phyloP scores from a whole-genome alignment of 495 filamentous ascomycete species.

The Daldinia loculata region DNA sequence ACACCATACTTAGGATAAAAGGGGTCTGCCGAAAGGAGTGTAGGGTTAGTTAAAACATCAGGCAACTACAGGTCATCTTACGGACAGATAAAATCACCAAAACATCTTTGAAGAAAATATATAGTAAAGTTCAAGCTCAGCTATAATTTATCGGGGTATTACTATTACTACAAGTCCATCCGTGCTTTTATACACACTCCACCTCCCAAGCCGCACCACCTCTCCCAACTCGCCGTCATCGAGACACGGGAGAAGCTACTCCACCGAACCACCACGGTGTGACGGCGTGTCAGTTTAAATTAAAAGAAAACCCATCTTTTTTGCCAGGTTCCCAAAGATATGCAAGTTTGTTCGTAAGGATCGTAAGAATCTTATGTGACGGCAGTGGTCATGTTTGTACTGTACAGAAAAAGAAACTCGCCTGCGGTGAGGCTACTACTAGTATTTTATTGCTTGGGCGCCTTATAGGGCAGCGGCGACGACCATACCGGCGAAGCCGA shows the following conservation, averaged over 20 bases:
- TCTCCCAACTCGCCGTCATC: conserved; percentile 5
- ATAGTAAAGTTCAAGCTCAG: conserved; percentile 36
- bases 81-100: neutral
- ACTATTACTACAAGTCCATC: conserved; percentile 47
- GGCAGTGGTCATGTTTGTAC: conserved; percentile 35
- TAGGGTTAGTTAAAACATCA: too few relatives aligned
- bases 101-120: neutral
- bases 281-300: conserved; percentile 2
- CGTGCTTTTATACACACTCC: conserved; percentile 32
- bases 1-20: too few relatives aligned
- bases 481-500: conserved; percentile 36
- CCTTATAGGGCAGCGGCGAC: conserved; percentile 51
- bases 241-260: conserved; percentile 3
- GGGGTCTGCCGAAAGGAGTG: too few relatives aligned
- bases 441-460: neutral
- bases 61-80: neutral
- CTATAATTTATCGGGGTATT: conserved; percentile 42
- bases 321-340: conserved; percentile 36
- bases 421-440: conserved; percentile 15
- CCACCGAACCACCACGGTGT: conserved; percentile 18
- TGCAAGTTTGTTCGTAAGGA: conserved; percentile 51
- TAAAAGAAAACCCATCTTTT: conserved; percentile 28
- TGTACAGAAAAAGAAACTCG: conserved; percentile 31
- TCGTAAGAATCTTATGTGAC: conserved; percentile 51
- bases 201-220: conserved; percentile 1